These are phyloP conservation scores for Amniculicola lignicola DNA, from an alignment of 495 filamentous ascomycete genomes.

Conservation along the genomic window DNA sequence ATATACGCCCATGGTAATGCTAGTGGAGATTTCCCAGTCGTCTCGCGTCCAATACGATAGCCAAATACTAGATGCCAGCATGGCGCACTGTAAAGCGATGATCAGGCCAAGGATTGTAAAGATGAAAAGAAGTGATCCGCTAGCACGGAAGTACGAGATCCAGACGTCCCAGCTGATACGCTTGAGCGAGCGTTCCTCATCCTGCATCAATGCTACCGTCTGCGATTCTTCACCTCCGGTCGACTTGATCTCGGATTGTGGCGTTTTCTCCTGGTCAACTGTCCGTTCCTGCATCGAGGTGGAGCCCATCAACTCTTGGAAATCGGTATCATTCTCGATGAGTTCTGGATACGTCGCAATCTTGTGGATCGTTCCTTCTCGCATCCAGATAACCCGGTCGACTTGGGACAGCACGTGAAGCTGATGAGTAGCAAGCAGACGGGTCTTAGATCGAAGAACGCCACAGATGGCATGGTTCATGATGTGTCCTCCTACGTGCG, in stretches of 20 bases:
- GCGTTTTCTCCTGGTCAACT: not conserved
- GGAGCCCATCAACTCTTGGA: not conserved
- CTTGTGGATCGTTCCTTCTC: not conserved
- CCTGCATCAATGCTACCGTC: too few relatives aligned
- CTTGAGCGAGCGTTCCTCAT: not conserved
- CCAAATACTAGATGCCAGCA: not conserved
- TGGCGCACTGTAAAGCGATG: not conserved
- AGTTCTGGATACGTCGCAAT: not conserved
- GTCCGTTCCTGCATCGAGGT: not conserved
- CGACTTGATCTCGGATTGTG: too few relatives aligned
- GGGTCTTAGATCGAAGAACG: slow-evolving; percentile 75
- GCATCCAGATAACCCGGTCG: slow-evolving; percentile 57
- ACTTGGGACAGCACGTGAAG: slow-evolving; percentile 86
- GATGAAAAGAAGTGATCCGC: not conserved
- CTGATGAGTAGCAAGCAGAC: slow-evolving; percentile 88
- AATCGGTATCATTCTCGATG: not conserved
- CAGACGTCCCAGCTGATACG: not conserved
- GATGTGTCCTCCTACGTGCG: slow-evolving; percentile 35
- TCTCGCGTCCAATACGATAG: not conserved
- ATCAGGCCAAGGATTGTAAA: not conserved
- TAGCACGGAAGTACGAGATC: not conserved
- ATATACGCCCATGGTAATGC: not conserved
- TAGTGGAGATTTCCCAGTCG: not conserved
- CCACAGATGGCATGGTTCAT: slow-evolving; percentile 61
- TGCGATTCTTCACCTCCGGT: too few relatives aligned